A percentile compares a stretch with the other conserved stretches of the same genome.
Conservation (phyloP, 1,139 yeast genomes). For the Pneumocystis murina region DNA sequence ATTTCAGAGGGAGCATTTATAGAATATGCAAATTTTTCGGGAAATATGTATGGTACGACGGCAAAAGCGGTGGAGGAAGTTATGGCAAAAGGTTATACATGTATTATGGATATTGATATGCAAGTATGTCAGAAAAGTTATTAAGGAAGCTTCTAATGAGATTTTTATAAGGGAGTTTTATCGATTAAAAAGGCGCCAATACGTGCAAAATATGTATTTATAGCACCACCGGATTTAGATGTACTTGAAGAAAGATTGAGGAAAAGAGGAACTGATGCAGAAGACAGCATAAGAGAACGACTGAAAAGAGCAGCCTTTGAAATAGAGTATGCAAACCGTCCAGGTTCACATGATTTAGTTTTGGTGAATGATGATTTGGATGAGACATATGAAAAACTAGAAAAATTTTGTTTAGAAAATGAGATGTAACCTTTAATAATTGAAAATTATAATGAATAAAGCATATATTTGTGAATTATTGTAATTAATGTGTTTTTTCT, state of each 20-base stretch:
- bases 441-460: not conserved
- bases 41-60: slow-evolving; percentile 92
- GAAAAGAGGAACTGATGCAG: slow-evolving; percentile 88
- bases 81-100: slow-evolving; percentile 39
- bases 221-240: slow-evolving; percentile 86
- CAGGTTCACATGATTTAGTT: slow-evolving; percentile 81
- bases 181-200: slow-evolving; percentile 69
- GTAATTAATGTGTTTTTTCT: not conserved
- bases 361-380: slow-evolving; percentile 87
- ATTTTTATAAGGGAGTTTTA: slow-evolving; percentile 48
- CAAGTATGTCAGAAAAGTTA: slow-evolving; percentile 28
- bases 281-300: slow-evolving; percentile 69
- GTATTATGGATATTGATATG: slow-evolving; percentile 94
- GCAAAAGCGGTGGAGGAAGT: slow-evolving; percentile 72
- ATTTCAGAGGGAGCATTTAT: slow-evolving; percentile 65
- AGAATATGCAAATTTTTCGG: slow-evolving; percentile 97
- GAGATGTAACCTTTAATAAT: not conserved
- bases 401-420: slow-evolving; percentile 46
- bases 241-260: slow-evolving; percentile 55
- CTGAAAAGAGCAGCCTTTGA: slow-evolving; percentile 76
- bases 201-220: slow-evolving; percentile 70
- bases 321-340: slow-evolving; percentile 65
- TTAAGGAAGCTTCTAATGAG: not conserved
- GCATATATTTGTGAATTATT: not conserved
- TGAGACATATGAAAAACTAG: slow-evolving; percentile 67